A percentile compares a stretch with the other conserved stretches of the same genome.
Evolutionary conservation across 441 rosid species (phyloP).

Genomic region (Aleurites moluccanus): DNA sequence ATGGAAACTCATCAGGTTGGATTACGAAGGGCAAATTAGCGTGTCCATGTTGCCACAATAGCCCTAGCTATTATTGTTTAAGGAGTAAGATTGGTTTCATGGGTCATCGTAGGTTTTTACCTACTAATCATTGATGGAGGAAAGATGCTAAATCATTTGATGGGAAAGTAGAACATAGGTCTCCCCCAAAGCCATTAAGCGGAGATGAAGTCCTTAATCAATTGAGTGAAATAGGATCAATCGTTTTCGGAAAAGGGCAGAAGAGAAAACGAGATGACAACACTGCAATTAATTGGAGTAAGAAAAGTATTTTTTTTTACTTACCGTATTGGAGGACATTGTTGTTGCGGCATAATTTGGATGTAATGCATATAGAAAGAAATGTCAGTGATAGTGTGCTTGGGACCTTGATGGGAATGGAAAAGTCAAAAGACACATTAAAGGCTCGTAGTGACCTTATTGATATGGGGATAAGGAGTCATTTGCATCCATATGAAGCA

Average conservation of each 20-base stretch:
- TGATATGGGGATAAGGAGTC: not conserved
- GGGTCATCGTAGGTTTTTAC: not conserved
- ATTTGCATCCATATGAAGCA: not conserved
- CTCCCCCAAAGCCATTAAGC: not conserved
- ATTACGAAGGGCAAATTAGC: not conserved
- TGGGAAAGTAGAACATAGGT: not conserved
- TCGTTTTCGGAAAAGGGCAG: not conserved
- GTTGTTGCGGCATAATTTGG: not conserved
- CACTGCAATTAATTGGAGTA: not conserved
- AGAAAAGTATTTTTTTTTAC: too few species aligned
- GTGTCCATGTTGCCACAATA: not conserved
- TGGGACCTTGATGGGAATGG: not conserved
- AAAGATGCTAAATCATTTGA: not conserved
- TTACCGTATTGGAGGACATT: not conserved
- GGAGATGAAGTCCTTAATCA: not conserved
- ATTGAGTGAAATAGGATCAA: not conserved
- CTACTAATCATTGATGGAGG: not conserved
- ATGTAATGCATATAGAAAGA: not conserved
- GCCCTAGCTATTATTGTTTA: not conserved
- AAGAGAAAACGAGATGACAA: not conserved
- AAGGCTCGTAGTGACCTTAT: not conserved
- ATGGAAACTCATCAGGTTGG: not conserved
- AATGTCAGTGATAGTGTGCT: not conserved
- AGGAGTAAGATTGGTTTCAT: not conserved
- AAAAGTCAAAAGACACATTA: not conserved